Evolutionary conservation across 345 rosid genomes (phyloP), one percentile per base, ranked within the genome.

Genomic region (Xanthoceras sorbifolium): DNA sequence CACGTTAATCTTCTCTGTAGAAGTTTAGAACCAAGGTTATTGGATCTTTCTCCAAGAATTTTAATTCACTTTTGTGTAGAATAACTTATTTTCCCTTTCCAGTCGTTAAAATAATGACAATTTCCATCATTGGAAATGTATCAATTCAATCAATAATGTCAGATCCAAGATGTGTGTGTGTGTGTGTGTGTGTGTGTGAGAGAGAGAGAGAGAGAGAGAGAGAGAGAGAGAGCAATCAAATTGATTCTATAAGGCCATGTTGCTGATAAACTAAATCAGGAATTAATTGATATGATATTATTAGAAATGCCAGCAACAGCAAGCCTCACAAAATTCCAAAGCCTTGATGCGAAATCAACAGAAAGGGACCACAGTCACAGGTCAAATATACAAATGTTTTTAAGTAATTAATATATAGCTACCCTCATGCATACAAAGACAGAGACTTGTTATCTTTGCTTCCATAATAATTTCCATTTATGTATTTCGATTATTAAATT

Each of bases 111-210:
- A 48, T 32, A 61, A 12, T 20, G 20, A 66, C 14, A 46, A 3
- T 55, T 78, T 20, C 72, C 72, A 71, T 42, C 1, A 14, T 72
- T 46, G 62, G 74, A 62, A 63, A 62, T 46, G 72, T 84, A 71
- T 79, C 69, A 44, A 66, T 17, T 44, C 73, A 64, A 78, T 38
- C 67, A 65, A 25, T 72, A 69, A n/a, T 72, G 79, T 76, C 68
- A 76, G 84, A 81, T 76, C 76, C 80, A 72, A 78, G 69, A 62
- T 67, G 40, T 9, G 50, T n/a, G n/a, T n/a, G n/a, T n/a, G n/a
- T n/a, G n/a, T n/a, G n/a, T n/a, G n/a, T n/a, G n/a, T n/a, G n/a
- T n/a, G n/a, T n/a, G n/a, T n/a, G n/a, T n/a, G n/a, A 10, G 54
- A 48, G 12, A n/a, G 4, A 67, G 31, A 38, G 52, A 40, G 52